These are phyloP conservation scores for Tricholoma saponaceum DNA, from an alignment of 768 basidiomycete genomes.

Conservation along the genomic window DNA sequence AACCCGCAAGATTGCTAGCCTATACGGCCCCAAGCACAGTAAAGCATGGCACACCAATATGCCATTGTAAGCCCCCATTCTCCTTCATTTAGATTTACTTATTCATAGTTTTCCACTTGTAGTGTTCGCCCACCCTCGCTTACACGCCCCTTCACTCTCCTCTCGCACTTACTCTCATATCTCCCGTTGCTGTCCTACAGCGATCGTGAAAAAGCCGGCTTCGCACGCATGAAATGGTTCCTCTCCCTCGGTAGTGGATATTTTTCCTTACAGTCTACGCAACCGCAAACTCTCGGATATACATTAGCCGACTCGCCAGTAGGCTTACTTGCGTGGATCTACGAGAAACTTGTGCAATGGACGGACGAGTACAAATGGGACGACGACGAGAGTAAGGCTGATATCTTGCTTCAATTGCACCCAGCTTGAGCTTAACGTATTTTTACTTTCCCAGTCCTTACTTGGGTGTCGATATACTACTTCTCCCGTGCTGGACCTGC, in stretches of 20 bases:
- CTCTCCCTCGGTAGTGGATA: slow-evolving; percentile 31
- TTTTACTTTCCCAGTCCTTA: background rate
- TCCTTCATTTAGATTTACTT: too few species aligned
- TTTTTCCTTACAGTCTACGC: slow-evolving; percentile 32
- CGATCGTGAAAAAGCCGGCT: slow-evolving; percentile 25
- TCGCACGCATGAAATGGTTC: slow-evolving; percentile 25
- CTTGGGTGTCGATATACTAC: too few species aligned
- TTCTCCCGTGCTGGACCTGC: too few species aligned
- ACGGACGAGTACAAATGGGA: slow-evolving; percentile 52
- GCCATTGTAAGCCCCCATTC: slow-evolving; percentile 28
- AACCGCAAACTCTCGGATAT: slow-evolving; percentile 45
- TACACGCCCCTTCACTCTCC: too few species aligned
- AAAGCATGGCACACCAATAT: slow-evolving; percentile 54
- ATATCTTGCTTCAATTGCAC: background rate
- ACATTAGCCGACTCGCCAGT: slow-evolving; percentile 47
- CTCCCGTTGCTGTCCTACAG: too few species aligned
- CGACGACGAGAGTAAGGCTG: slow-evolving; percentile 45
- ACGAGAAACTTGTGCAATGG: slow-evolving; percentile 39
- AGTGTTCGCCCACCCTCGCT: slow-evolving; percentile 14
- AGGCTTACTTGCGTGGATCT: slow-evolving; percentile 45
- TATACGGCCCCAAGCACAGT: slow-evolving; percentile 32
- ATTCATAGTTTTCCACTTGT: too few species aligned
- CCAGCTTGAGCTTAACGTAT: background rate
- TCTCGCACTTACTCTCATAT: too few species aligned
- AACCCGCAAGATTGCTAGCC: slow-evolving; percentile 22